Evolutionary conservation across 805 yeast species (phyloP), one percentile per base, ranked within the genome.

Genomic region (Cyberlindnera sargentensis): DNA sequence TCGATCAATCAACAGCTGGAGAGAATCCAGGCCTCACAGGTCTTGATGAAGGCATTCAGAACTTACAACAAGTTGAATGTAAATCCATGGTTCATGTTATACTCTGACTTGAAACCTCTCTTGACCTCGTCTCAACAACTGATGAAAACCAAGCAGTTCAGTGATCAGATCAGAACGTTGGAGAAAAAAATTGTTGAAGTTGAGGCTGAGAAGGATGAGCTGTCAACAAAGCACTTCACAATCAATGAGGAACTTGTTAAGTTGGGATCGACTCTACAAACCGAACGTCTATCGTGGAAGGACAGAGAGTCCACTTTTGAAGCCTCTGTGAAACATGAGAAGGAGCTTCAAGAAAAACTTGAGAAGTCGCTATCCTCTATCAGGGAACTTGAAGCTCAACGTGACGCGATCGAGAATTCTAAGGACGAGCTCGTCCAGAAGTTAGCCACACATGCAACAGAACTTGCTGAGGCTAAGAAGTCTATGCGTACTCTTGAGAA

Each of bases 51-150:
- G 42, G 82, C 85, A 35, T 73, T 93, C 53, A 61, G 65, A 31
- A 62, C 70, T 0, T 78, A 81, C 46, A 70, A 73, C 45, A 63
- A 67, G 9, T 57, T 80, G 9, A 63, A 67, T 37, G 59, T 68
- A 8, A 80, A 80, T 57, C 84, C 84, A 20, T 93, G 99, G 99
- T 84, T 85, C 63, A 76, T 73, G 40, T 67, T 93, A 37, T 79
- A 80, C 47, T 68, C 78, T 23, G 75, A 76, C 42, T 66, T 91
- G 52, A 86, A 84, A 52, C 98, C 98, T 2, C 60, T 89, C 35
- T 64, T 89, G 10, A 78, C 70, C 47, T 85, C 81, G 37, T 74
- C 82, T 5, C 73, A 77, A 24, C 81, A 79, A 44, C 74, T 78
- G 5, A 64, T 75, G 34, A 82, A 78, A 55, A 69, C 78, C 4